Evolutionary conservation across 345 rosid genomes (phyloP).

Genomic region (Lepidium sativum): DNA sequence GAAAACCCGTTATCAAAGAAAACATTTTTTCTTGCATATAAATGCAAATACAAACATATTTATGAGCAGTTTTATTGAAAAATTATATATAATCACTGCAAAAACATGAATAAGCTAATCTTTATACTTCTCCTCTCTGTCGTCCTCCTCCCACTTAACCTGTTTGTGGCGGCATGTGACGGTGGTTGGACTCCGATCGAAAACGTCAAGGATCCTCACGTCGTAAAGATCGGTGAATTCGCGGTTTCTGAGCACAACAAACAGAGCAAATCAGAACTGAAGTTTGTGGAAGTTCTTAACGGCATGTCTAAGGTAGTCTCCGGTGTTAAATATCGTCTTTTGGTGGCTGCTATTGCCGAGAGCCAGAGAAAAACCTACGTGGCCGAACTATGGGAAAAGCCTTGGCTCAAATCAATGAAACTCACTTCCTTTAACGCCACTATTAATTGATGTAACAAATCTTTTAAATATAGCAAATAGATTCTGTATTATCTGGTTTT

Average conservation of each 20-base stretch:
- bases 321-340: slow-evolving; percentile 39
- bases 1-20: too few relatives aligned
- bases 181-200: slow-evolving; percentile 41
- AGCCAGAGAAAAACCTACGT: slow-evolving; percentile 1
- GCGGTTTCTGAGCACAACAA: slow-evolving; percentile 35
- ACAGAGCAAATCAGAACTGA: background rate
- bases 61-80: too few relatives aligned
- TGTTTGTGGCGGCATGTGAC: background rate
- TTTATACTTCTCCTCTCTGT: background rate
- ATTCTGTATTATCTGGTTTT: background rate
- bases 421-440: slow-evolving; percentile 33
- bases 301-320: slow-evolving; percentile 38
- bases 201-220: slow-evolving; percentile 28
- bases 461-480: background rate
- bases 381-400: slow-evolving; percentile 39
- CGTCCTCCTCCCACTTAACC: background rate
- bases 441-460: background rate
- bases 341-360: background rate
- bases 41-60: background rate
- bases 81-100: too few relatives aligned
- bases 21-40: background rate
- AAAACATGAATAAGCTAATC: background rate
- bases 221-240: slow-evolving; percentile 36
- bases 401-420: slow-evolving; percentile 26
- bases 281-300: slow-evolving; percentile 16